phyloP scores from a whole-genome alignment of 495 filamentous ascomycete genomes.

The Amorphotheca resinae region DNA sequence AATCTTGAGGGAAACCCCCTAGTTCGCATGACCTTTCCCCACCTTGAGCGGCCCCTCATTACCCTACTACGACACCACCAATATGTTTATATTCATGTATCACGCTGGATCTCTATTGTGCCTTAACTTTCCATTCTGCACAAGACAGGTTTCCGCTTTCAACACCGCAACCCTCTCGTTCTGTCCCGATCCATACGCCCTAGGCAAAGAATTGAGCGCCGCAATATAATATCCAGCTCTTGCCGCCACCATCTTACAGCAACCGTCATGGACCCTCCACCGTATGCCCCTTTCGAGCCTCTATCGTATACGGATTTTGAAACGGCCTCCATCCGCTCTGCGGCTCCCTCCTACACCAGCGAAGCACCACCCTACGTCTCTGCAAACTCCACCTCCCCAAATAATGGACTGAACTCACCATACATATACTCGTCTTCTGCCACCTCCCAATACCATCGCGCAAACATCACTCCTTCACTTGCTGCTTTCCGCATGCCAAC shows the following conservation, averaged over 20 bases:
- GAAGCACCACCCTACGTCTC: conserved; percentile 17
- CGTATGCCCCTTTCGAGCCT: conserved; percentile 14
- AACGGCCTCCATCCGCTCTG: conserved; percentile 39
- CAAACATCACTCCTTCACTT: conserved; percentile 10
- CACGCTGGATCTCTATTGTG: no score
- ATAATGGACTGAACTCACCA: conserved; percentile 2
- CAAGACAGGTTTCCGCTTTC: no score
- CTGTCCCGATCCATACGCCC: no score
- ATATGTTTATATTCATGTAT: no score
- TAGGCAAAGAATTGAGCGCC: no score
- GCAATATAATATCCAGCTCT: background rate
- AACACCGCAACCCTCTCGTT: no score
- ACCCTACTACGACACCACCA: no score
- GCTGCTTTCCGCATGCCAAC: conserved; percentile 24
- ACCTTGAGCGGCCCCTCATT: no score
- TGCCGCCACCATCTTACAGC: background rate
- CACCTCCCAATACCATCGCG: conserved; percentile 20
- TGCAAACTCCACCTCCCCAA: background rate
- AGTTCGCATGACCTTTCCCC: no score
- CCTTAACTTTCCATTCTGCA: no score
- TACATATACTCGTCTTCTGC: conserved; percentile 30
- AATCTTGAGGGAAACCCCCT: no score
- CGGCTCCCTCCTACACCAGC: conserved; percentile 36
- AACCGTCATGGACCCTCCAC: conserved; percentile 10
- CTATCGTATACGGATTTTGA: conserved; percentile 35